These are phyloP conservation scores for Penicillium psychrosexuale DNA, from an alignment of 2,329 filamentous ascomycete genomes.

Conservation along the genomic window DNA sequence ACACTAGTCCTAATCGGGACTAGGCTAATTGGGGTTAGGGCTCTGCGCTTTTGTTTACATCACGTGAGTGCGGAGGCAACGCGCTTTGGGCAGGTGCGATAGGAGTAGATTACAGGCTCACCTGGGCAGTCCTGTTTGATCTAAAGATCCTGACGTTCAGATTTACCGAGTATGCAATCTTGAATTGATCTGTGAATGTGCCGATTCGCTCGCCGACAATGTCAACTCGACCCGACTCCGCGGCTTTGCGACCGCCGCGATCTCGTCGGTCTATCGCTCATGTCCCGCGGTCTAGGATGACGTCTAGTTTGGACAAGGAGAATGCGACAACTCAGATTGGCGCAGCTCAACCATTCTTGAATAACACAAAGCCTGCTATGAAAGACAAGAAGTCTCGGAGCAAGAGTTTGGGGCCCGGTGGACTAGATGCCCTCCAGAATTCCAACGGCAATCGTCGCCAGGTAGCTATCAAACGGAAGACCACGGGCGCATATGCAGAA, in stretches of 20 bases:
- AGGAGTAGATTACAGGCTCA: constrained; percentile 15
- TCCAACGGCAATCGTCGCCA: constrained; percentile 74
- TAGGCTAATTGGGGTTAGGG: constrained; percentile 41
- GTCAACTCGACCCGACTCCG: constrained; percentile 36
- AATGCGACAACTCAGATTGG: constrained; percentile 69
- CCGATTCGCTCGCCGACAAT: constrained; percentile 20
- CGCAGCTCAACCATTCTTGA: constrained; percentile 36
- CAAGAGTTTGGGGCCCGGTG: constrained; percentile 93
- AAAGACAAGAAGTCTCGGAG: constrained; percentile 71
- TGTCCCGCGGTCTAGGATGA: constrained; percentile 51
- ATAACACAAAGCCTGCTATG: constrained; percentile 37
- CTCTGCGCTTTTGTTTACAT: constrained; percentile 45
- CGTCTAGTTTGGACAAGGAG: constrained; percentile 63
- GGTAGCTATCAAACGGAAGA: constrained; percentile 51
- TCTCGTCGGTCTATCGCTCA: constrained; percentile 71
- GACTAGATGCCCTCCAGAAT: constrained; percentile 75
- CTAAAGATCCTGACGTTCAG: not conserved
- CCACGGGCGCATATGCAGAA: constrained; percentile 1
- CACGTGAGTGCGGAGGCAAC: constrained; percentile 32
- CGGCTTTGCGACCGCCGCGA: constrained; percentile 33
- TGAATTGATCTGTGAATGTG: constrained; percentile 7
- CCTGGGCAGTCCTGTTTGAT: not conserved
- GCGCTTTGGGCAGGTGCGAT: constrained; percentile 24
- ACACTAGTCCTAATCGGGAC: constrained; percentile 32
- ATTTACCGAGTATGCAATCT: not conserved